Evolutionary conservation across 345 rosid genomes (phyloP), one percentile per base, ranked within the genome.

Genomic region (Barbarea vulgaris): DNA sequence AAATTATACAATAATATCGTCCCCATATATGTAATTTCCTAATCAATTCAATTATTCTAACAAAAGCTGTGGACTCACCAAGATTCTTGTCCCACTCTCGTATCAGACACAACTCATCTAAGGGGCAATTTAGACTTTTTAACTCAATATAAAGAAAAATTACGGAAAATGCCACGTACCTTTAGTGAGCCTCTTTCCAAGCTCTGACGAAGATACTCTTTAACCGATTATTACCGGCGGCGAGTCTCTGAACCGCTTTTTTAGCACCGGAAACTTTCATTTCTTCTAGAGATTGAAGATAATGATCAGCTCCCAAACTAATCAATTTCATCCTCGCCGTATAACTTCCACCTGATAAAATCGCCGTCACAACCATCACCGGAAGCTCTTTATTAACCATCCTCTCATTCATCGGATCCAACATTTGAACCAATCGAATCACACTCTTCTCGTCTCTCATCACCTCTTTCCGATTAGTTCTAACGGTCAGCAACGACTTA

Each of bases 211-310:
- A 87, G 31, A 91, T 86, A 64, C 64, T 84, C 84, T 82, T 87
- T 9, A 91, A 78, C 55, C 84, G 80, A 74, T 77, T 85, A 13
- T n/a, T n/a, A n/a, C 89, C 91, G 57, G 90, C 89, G 66, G 90
- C 60, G 25, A 89, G 90, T 83, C 84, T 87, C 77, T 84, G 91
- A 53, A 82, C 48, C 64, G 87, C 85, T 70, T 82, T 89, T 75
- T 81, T 87, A 18, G 90, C 91, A 27, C 97, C 91, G 75, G 84
- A 33, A 24, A 91, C 81, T 37, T 87, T 91, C 86, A 84, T 84
- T 69, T 87, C 91, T 76, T 79, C 69, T 25, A 91, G 74, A 41
- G 55, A 64, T 66, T 84, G 93, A 58, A 91, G 69, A 78, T 87
- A 82, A 17, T 71, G 89, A 66, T 79, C 54, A 41, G 88, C 91